These are phyloP conservation scores for Colletotrichum simmondsii DNA, from an alignment of 2,329 filamentous ascomycete species.

Conservation along the genomic window DNA sequence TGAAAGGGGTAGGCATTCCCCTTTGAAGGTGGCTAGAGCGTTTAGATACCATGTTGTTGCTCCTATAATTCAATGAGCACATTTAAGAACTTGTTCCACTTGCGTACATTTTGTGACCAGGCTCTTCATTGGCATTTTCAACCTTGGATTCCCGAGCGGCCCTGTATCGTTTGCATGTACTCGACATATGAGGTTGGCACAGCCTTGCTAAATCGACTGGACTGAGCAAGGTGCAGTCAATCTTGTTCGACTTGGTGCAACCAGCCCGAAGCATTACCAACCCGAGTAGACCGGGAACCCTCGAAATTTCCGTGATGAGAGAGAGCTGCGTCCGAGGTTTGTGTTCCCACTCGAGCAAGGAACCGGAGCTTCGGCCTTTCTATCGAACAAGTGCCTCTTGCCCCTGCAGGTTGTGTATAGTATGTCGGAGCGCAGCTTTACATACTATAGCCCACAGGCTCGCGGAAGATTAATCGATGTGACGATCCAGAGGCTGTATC, in stretches of 20 bases:
- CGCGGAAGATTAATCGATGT: too few species aligned
- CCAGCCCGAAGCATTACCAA: too few species aligned
- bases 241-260: too few species aligned
- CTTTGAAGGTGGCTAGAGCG: not conserved
- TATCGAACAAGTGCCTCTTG: too few species aligned
- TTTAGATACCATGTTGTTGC: slow-evolving; percentile 25
- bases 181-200: not conserved
- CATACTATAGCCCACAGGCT: too few species aligned
- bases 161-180: not conserved
- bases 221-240: not conserved
- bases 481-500: too few species aligned
- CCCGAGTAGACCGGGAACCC: too few species aligned
- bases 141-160: too few species aligned
- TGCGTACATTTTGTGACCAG: not conserved
- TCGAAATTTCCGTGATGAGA: too few species aligned
- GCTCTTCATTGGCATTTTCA: not conserved
- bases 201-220: not conserved
- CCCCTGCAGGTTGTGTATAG: too few species aligned
- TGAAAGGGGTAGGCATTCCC: not conserved
- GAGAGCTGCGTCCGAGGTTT: too few species aligned
- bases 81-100: not conserved
- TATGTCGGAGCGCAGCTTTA: too few species aligned
- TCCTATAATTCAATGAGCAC: slow-evolving; percentile 12
- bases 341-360: not conserved
- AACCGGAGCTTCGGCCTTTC: not conserved